Evolutionary conservation across 768 basidiomycete genomes (phyloP), one percentile per base, ranked within the genome.

Genomic region (Rhizopogon vinicolor): DNA sequence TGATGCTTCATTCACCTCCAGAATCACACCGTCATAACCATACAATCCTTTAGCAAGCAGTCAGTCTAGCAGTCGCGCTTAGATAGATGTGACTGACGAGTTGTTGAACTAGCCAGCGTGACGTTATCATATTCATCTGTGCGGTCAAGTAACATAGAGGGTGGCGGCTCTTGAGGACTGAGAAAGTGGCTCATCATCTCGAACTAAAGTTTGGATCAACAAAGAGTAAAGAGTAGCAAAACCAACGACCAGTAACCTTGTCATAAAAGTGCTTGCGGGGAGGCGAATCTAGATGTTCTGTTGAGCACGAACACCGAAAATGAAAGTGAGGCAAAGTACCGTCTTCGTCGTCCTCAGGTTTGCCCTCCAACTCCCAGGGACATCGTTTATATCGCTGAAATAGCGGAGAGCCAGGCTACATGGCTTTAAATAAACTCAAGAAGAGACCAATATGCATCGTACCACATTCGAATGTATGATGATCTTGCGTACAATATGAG

Each of bases 341-440:
- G 65, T 91, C 89, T 74, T 91, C 88, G 54, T 91, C 89, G 54
- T 90, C 89, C 68, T 91, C 89, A 25, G 88, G 88, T 50, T 71
- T 74, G 3, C 86, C 87, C 66, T 90, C 86, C 39, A 97, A 80
- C 65, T 89, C 85, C 93, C 93, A 97, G 41, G 86, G 89, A 69
- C 93, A 96, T 37, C 93, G 86, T 64, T 93, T 91, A 67, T 95
- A 93, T 12, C 87, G 78, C 65, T 97, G 93, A 64, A 97, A 97
- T 22, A 93, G 71, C 4, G 93, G 86, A 1, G 93, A 86, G 6
- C 93, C 93, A 31, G 91, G 89, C 93, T 96, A 52, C 13, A 51
- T 13, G 22, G 33, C 18, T 28, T 56, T 55, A n/a, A 49, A 43
- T 44, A 52, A 39, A 41, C 40, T 51, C 7, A 50, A 39, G 37